Evolutionary conservation across 192 early-diverging fungal species (phyloP).

Genomic region (Pilaira anomala): DNA sequence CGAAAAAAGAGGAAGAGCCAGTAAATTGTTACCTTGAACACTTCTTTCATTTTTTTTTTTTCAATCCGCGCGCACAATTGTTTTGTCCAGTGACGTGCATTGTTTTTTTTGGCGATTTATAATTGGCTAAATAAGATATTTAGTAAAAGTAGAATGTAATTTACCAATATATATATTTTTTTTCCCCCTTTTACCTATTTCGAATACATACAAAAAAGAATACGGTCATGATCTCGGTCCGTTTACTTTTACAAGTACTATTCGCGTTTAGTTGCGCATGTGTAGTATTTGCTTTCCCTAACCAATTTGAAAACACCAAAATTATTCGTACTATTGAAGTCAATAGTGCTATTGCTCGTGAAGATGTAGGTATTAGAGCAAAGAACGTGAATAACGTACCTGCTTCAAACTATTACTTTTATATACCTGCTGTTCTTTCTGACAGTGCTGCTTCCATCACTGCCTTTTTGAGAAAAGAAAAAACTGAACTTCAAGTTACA

Average conservation of each 20-base stretch:
- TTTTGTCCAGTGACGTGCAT: background rate
- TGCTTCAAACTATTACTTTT: conserved; percentile 47
- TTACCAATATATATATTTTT: too few relatives aligned
- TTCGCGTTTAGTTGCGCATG: background rate
- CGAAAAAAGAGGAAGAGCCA: conserved; percentile 17
- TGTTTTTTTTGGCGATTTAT: too few relatives aligned
- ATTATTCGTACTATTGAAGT: conserved; percentile 63
- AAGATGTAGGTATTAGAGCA: conserved; percentile 41
- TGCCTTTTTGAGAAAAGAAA: conserved; percentile 41
- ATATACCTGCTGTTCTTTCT: conserved; percentile 29
- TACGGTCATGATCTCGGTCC: conserved; percentile 11
- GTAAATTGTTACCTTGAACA: too few relatives aligned
- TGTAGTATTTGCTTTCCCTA: conserved; percentile 21
- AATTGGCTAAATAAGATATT: too few relatives aligned
- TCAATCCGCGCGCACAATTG: background rate
- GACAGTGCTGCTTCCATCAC: conserved; percentile 38
- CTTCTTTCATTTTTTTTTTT: conserved; percentile 1
- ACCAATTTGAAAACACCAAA: conserved; percentile 53
- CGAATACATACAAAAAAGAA: too few relatives aligned
- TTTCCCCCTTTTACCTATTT: too few relatives aligned
- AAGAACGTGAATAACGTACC: conserved; percentile 42
- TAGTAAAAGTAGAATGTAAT: too few relatives aligned
- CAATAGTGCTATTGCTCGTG: conserved; percentile 45
- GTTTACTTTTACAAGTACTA: background rate
- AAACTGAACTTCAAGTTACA: conserved; percentile 34